Conservation (phyloP, 352 stramenopile genomes). For the Phytophthora hibernalis region DNA sequence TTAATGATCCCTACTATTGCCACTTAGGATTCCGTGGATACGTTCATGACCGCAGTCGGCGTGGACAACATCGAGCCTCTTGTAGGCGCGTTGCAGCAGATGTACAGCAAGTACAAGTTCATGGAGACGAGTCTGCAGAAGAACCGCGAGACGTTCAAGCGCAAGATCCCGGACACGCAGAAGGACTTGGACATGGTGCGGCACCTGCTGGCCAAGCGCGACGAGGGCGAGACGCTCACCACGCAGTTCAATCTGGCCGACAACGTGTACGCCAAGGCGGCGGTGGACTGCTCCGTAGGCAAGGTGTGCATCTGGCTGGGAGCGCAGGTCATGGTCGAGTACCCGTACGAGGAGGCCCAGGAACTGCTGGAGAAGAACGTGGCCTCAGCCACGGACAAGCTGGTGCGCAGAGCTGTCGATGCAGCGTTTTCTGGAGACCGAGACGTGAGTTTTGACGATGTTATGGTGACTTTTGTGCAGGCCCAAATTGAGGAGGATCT, state of each 20-base stretch:
- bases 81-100: conserved; percentile 82
- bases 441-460: conserved; percentile 1
- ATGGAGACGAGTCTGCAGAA: conserved; percentile 91
- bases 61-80: conserved; percentile 76
- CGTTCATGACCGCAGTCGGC: conserved; percentile 67
- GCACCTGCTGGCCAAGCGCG: conserved; percentile 63
- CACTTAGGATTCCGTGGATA: conserved; percentile 69
- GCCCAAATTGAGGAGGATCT: conserved; percentile 92
- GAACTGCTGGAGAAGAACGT: conserved; percentile 88
- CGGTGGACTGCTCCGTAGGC: conserved; percentile 88
- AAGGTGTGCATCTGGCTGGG: conserved; percentile 98
- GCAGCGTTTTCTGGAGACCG: neutral
- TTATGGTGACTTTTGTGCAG: conserved; percentile 31
- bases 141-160: conserved; percentile 88
- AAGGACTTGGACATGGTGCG: conserved; percentile 73
- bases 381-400: conserved; percentile 65
- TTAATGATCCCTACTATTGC: neutral
- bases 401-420: conserved; percentile 46
- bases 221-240: conserved; percentile 81
- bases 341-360: conserved; percentile 96
- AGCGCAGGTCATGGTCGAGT: conserved; percentile 98
- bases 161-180: conserved; percentile 93
- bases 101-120: conserved; percentile 93
- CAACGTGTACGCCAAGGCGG: conserved; percentile 95
- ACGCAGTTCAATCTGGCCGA: conserved; percentile 96